phyloP scores from a whole-genome alignment of 2,329 filamentous ascomycete species.

The Ascochyta rabiei region DNA sequence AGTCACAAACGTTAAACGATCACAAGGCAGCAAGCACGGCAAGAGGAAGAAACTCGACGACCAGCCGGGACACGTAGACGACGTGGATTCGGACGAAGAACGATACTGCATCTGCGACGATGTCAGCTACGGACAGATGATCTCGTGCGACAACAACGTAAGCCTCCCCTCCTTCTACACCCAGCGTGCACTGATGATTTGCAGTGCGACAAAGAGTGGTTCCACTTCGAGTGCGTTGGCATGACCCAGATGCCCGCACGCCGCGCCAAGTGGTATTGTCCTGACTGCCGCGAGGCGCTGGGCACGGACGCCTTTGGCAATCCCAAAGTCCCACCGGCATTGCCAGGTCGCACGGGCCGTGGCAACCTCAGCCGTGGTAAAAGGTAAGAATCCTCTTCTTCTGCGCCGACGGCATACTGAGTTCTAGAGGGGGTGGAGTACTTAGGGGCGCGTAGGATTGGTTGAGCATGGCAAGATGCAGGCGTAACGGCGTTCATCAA shows the following conservation, averaged over 20 bases:
- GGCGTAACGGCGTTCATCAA: constrained; percentile 9
- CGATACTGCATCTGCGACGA: constrained; percentile 80
- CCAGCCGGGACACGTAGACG: constrained; percentile 38
- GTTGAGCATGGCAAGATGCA: neutral
- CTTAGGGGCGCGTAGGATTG: constrained; percentile 21
- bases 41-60: constrained; percentile 56
- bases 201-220: constrained; percentile 82
- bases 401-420: constrained; percentile 34
- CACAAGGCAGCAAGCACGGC: constrained; percentile 49
- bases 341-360: constrained; percentile 31
- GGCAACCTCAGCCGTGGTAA: constrained; percentile 26
- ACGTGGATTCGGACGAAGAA: constrained; percentile 76
- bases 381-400: constrained; percentile 38
- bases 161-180: constrained; percentile 4
- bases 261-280: constrained; percentile 85
- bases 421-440: constrained; percentile 44
- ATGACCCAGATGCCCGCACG: constrained; percentile 69
- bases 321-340: constrained; percentile 36
- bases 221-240: constrained; percentile 78
- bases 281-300: constrained; percentile 62
- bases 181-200: constrained; percentile 22
- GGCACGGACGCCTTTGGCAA: constrained; percentile 44
- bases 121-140: constrained; percentile 83
- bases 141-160: constrained; percentile 79
- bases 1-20: constrained; percentile 73